Evolutionary conservation across 441 rosid species (phyloP), one percentile per base, ranked within the genome.

Genomic region (Eugenia klotzschiana): DNA sequence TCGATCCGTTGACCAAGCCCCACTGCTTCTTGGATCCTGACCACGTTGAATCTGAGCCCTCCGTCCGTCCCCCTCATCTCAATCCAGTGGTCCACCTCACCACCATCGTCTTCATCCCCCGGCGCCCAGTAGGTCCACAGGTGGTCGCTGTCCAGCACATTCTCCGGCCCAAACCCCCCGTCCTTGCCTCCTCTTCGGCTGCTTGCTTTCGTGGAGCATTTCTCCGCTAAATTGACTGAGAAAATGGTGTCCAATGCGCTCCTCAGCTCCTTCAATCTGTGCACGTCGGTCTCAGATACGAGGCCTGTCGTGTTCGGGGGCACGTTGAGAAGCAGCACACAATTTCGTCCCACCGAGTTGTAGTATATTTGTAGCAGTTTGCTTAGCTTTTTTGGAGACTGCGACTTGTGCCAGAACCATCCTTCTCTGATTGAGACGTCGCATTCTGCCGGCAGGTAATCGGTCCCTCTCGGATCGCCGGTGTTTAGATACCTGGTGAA

Each of bases 1-100:
- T 87, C n/a, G 83, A 94, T 89, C 88, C 97, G 87, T 81, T 94
- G 97, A 12, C 95, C 95, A n/a, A 94, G 90, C 81, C 94, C 95
- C 37, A 94, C 90, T 4, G 95, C 92, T 81, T 94, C 97, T 77
- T 94, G 97, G 83, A 93, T 91, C 83, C 95, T 89, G 20, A 94
- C 81, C 84, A 92, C 95, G 40, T 93, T 94, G 60, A 93, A 94
- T 81, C 86, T 87, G 85, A 90, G 20, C 86, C 89, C 86, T 58
- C 55, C 89, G 29, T 33, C 22, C 12, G 79, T 52, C 3, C 86
- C 86, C 51, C 57, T 83, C 6, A 94, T 57, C 84, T 92, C 94
- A 80, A 93, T 88, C 95, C 97, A 94, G 57, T 85, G 86, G 6
- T 84, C 90, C 57, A 80, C 51, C 51, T 49, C 51, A 12, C 51